Conservation (phyloP, 306 rosid genomes). For the Pyrus betulifolia region DNA sequence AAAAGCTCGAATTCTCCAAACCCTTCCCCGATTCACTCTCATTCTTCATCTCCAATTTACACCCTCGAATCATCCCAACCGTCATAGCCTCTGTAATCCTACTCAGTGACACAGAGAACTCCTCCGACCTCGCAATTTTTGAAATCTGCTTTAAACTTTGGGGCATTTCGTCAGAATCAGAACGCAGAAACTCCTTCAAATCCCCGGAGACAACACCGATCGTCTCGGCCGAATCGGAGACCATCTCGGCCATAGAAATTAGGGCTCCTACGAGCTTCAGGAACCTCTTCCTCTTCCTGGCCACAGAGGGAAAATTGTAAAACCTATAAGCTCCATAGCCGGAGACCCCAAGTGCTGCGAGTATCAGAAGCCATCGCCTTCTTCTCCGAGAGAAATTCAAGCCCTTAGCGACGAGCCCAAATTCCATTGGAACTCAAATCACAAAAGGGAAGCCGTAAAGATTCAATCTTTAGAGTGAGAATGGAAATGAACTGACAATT, state of each 20-base stretch:
- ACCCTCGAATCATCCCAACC: constrained; percentile 51
- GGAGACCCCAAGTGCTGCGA: constrained; percentile 55
- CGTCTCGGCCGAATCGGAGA: constrained; percentile 59
- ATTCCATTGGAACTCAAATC: constrained; percentile 43
- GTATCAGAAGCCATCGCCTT: constrained; percentile 45
- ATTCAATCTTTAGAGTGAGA: not conserved
- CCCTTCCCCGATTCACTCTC: constrained; percentile 9
- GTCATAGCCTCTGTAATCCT: constrained; percentile 53
- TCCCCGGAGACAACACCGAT: constrained; percentile 52
- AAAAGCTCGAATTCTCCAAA: constrained; percentile 18
- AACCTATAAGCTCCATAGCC: constrained; percentile 65
- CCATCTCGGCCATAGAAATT: constrained; percentile 47
- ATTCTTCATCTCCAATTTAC: constrained; percentile 16
- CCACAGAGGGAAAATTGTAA: constrained; percentile 52
- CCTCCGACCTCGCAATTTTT: constrained; percentile 59
- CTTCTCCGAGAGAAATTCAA: constrained; percentile 36
- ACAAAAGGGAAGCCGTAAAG: not conserved
- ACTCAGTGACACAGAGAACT: constrained; percentile 37
- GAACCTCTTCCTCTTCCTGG: constrained; percentile 38
- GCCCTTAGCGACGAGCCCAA: constrained; percentile 34
- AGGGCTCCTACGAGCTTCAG: constrained; percentile 51
- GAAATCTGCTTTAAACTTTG: constrained; percentile 68
- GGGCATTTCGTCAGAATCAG: constrained; percentile 77
- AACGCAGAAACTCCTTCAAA: constrained; percentile 49
- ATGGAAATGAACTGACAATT: not conserved